Percentiles rank a stretch among this genome's conserved stretches.
These are phyloP conservation scores for Salix udensis DNA, from an alignment of 345 rosid genomes.

Conservation along the genomic window DNA sequence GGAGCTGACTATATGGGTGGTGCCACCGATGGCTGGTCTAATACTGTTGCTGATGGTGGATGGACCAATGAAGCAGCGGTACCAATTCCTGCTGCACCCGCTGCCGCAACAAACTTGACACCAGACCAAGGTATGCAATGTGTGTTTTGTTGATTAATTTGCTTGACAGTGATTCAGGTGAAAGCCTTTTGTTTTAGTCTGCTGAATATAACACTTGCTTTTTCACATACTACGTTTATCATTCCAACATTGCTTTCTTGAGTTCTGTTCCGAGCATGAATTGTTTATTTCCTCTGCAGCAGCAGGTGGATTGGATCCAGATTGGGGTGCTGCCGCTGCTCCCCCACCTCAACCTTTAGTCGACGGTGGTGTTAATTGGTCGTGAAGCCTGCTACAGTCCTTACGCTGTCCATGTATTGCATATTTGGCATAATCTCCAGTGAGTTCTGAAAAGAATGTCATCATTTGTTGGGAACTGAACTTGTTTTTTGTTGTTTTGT, in stretches of 20 bases:
- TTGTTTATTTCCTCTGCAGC: too few species aligned
- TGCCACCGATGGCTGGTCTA: slow-evolving; percentile 45
- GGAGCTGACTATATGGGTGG: slow-evolving; percentile 31
- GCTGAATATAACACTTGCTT: not conserved
- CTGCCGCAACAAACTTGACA: slow-evolving; percentile 28
- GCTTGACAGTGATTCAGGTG: not conserved
- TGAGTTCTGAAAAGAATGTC: not conserved
- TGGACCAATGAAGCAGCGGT: slow-evolving; percentile 53
- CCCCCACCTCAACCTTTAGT: not conserved
- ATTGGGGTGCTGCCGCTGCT: too few species aligned
- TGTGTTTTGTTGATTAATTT: not conserved
- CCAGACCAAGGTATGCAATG: slow-evolving; percentile 28
- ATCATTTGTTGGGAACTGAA: not conserved
- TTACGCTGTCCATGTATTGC: not conserved
- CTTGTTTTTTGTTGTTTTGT: not conserved
- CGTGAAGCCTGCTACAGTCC: not conserved
- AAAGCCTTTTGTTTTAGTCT: not conserved
- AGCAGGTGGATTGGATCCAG: too few species aligned
- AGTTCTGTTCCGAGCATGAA: too few species aligned
- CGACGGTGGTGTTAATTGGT: not conserved
- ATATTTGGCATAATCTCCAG: not conserved
- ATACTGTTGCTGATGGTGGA: slow-evolving; percentile 42
- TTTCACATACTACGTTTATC: not conserved
- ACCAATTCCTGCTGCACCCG: slow-evolving; percentile 51
- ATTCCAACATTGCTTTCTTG: not conserved